phyloP scores from a whole-genome alignment of 805 yeast genomes.

The Cyberlindnera samutprakarnensis region DNA sequence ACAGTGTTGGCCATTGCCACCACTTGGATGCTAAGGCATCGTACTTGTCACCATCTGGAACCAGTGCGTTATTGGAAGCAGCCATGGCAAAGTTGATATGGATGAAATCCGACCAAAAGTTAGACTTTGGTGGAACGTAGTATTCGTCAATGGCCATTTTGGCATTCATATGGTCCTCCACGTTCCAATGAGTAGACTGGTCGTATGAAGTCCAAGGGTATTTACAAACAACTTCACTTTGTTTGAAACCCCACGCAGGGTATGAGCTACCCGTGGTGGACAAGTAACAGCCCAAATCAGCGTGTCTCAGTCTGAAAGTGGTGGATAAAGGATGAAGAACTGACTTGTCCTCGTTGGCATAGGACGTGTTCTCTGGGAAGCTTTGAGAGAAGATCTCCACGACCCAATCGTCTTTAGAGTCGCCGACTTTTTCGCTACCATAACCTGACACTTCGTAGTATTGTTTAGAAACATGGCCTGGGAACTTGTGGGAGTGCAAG shows the following conservation, averaged over 20 bases:
- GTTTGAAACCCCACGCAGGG: conserved; percentile 83
- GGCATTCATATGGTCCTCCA: conserved; percentile 61
- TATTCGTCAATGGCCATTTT: conserved; percentile 46
- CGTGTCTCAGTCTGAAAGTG: conserved; percentile 59
- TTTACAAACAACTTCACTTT: conserved; percentile 73
- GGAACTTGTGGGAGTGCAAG: conserved; percentile 74
- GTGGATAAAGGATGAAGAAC: conserved; percentile 72
- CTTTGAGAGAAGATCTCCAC: conserved; percentile 69
- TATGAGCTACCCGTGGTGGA: conserved; percentile 63
- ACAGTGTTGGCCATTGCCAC: conserved; percentile 84
- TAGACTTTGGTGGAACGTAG: conserved; percentile 55
- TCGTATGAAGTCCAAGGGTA: conserved; percentile 49
- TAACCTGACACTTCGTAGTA: conserved; percentile 85
- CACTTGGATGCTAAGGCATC: conserved; percentile 65
- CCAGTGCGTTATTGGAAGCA: conserved; percentile 74
- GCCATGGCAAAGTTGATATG: conserved; percentile 79
- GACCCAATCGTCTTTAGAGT: conserved; percentile 83
- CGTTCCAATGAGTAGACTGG: conserved; percentile 84
- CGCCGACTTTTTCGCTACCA: conserved; percentile 67
- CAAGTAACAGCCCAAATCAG: conserved; percentile 61
- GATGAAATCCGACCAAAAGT: conserved; percentile 66
- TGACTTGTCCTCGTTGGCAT: conserved; percentile 39
- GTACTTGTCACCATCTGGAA: conserved; percentile 69
- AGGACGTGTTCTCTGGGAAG: conserved; percentile 27
- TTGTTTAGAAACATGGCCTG: conserved; percentile 62